Base-by-base conservation (phyloP, 2,329 filamentous ascomycete genomes). In the Cadophora sp. region DNA sequence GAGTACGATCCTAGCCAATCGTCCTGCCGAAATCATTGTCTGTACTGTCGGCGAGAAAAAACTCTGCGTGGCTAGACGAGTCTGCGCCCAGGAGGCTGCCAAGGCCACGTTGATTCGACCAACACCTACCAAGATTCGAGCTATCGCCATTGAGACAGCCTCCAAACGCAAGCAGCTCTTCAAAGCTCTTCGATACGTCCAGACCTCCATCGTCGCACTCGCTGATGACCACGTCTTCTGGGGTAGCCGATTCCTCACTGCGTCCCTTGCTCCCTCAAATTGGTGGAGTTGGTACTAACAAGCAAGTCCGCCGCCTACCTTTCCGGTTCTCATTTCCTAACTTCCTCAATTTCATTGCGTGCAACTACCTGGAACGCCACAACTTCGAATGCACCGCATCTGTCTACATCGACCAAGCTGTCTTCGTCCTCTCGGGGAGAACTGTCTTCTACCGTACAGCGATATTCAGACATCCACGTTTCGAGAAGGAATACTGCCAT, bases 361-460 rank as follows among this genome's bases (percentile, higher is more conserved):
- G 83, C 36, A 75, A 82, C n/a, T 89, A 89, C 73, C 81, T 90
- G 0, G 82, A 85, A 70, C 84, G 87, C 0, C 85, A 89, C 75
- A 89, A 89, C 73, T 90, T 85, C 74, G 87, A 90, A 73, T 84
- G 86, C 62, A 81, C 83, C 0, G 80, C 85, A 0, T 84, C 84
- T 7, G 86, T 85, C 68, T 79, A 82, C 7, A 77, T 89, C 11
- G 87, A 90, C 65, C 86, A 85, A 9, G 85, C 85, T 11, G 81
- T 87, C 22, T 88, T 86, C 59, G 84, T 87, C 1, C 79, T 89
- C 1, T 88, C 85, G 0, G 85, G 85, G 0, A 81, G 86, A 5
- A 89, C 87, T 0, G 80, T 79, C 0, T 80, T 81, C 0, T 80
- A 86, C 65, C 83, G 85, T 14, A 82, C 85, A 0, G 33, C 73